Percentiles rank a stretch among this genome's conserved stretches.
phyloP scores from a whole-genome alignment of 2,329 filamentous ascomycete species.

The Aspergillus eucalypticola region DNA sequence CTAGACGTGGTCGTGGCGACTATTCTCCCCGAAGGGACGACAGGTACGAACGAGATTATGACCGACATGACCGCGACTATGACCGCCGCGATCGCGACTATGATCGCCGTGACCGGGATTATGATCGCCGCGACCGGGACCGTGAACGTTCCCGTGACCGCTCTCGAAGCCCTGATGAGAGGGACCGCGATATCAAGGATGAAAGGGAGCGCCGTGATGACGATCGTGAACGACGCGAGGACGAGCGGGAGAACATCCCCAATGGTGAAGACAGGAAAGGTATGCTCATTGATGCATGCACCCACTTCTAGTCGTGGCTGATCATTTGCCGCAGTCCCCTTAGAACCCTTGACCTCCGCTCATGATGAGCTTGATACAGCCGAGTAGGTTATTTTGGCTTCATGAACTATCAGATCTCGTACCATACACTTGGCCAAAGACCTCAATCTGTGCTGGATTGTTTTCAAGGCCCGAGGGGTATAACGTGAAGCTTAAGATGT shows the following conservation, averaged over 20 bases:
- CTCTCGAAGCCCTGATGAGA: slow-evolving; percentile 68
- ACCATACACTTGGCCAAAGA: not conserved
- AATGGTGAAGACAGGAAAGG: slow-evolving; percentile 92
- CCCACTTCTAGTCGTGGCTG: not conserved
- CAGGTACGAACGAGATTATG: slow-evolving; percentile 72
- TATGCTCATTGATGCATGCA: slow-evolving; percentile 42
- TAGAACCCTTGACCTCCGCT: slow-evolving; percentile 77
- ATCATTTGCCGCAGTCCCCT: slow-evolving; percentile 45
- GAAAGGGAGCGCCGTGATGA: slow-evolving; percentile 52
- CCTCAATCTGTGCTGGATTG: not conserved
- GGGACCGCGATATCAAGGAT: slow-evolving; percentile 52
- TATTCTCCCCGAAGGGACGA: slow-evolving; percentile 89
- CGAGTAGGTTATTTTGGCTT: slow-evolving; percentile 57
- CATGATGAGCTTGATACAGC: slow-evolving; percentile 97
- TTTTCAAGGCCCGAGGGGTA: not conserved
- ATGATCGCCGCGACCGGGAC: slow-evolving; percentile 55
- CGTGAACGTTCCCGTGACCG: slow-evolving; percentile 70
- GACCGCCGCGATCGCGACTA: slow-evolving; percentile 70
- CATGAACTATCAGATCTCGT: slow-evolving; percentile 10
- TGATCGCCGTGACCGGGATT: slow-evolving; percentile 58
- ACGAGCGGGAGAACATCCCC: slow-evolving; percentile 72
- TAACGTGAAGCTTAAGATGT: not conserved
- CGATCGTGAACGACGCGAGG: slow-evolving; percentile 68
- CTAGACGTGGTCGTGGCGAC: slow-evolving; percentile 62
- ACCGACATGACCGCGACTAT: slow-evolving; percentile 71